Evolutionary conservation across 768 basidiomycete genomes (phyloP).

Genomic region (Rhizopogon rudus): DNA sequence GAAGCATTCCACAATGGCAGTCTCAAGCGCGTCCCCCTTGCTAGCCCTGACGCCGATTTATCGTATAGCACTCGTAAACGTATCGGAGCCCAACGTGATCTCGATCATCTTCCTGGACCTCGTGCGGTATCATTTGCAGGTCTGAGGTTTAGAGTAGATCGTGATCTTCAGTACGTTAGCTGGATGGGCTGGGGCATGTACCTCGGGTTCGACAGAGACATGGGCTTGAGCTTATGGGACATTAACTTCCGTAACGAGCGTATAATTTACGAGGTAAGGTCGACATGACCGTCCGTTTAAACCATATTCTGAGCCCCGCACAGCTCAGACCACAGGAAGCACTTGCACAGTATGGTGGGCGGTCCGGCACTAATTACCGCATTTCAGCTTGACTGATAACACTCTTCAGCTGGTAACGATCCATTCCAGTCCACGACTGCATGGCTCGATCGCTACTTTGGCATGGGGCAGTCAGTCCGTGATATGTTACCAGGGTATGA

Average conservation of each 20-base stretch:
- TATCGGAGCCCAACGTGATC: slow-evolving; percentile 36
- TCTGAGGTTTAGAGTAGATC: slow-evolving; percentile 51
- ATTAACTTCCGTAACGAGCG: slow-evolving; percentile 52
- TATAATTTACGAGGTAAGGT: slow-evolving; percentile 53
- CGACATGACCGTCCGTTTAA: neutral
- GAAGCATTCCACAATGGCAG: slow-evolving; percentile 50
- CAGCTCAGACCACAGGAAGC: slow-evolving; percentile 61
- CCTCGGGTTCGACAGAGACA: slow-evolving; percentile 60
- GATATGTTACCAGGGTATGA: slow-evolving; percentile 65
- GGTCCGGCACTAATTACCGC: neutral
- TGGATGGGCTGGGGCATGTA: slow-evolving; percentile 69
- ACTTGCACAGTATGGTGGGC: slow-evolving; percentile 50
- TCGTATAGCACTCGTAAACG: slow-evolving; percentile 46
- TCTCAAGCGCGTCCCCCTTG: slow-evolving; percentile 35
- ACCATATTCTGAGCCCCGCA: neutral
- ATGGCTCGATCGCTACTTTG: slow-evolving; percentile 61
- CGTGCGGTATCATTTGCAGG: slow-evolving; percentile 59
- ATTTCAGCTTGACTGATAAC: neutral
- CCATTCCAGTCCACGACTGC: slow-evolving; percentile 58
- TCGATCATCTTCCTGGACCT: slow-evolving; percentile 64
- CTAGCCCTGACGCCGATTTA: slow-evolving; percentile 27
- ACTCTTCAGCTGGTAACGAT: slow-evolving; percentile 46
- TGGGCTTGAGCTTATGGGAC: slow-evolving; percentile 61
- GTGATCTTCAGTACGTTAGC: slow-evolving; percentile 45
- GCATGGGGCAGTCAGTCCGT: slow-evolving; percentile 54